A percentile compares a stretch with the other conserved stretches of the same genome.
Evolutionary conservation across 768 basidiomycete genomes (phyloP).

Genomic region (Podaxis carcinomalis): DNA sequence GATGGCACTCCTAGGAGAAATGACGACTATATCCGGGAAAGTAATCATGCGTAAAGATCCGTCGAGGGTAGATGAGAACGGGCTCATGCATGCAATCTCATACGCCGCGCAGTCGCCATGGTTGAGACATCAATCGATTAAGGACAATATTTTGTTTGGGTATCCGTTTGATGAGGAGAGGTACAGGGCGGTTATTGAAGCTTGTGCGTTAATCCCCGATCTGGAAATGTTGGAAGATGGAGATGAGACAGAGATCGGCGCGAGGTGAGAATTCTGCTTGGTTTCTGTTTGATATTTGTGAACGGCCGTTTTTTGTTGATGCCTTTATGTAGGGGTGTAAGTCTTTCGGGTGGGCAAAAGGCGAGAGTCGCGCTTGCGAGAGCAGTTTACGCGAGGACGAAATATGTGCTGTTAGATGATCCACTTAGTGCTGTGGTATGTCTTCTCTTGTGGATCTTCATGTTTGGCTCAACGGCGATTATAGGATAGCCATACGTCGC

Average conservation of each 20-base stretch:
- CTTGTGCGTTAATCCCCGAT: conserved; percentile 80
- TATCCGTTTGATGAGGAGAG: conserved; percentile 67
- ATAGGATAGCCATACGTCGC: conserved; percentile 30
- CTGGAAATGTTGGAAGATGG: conserved; percentile 84
- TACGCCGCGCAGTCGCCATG: conserved; percentile 74
- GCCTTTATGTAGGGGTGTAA: conserved; percentile 49
- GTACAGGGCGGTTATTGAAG: conserved; percentile 74
- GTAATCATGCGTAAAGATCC: conserved; percentile 67
- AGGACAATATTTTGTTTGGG: conserved; percentile 80
- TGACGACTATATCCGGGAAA: conserved; percentile 47
- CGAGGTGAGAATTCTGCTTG: conserved; percentile 31
- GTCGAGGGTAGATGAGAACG: conserved; percentile 53
- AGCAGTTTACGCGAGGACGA: conserved; percentile 71
- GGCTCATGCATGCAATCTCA: conserved; percentile 58
- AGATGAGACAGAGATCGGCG: conserved; percentile 81
- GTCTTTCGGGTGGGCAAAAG: conserved; percentile 80
- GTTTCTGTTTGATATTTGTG: neutral
- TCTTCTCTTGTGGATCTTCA: conserved; percentile 2
- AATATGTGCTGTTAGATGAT: conserved; percentile 74
- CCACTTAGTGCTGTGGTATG: conserved; percentile 78
- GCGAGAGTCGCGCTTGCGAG: conserved; percentile 81
- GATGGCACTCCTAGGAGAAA: conserved; percentile 72
- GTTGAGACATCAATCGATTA: conserved; percentile 69
- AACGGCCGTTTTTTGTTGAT: neutral
- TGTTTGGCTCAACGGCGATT: neutral